Conservation (phyloP, 139 green algal species). For the Chlamydomonas eustigma region DNA sequence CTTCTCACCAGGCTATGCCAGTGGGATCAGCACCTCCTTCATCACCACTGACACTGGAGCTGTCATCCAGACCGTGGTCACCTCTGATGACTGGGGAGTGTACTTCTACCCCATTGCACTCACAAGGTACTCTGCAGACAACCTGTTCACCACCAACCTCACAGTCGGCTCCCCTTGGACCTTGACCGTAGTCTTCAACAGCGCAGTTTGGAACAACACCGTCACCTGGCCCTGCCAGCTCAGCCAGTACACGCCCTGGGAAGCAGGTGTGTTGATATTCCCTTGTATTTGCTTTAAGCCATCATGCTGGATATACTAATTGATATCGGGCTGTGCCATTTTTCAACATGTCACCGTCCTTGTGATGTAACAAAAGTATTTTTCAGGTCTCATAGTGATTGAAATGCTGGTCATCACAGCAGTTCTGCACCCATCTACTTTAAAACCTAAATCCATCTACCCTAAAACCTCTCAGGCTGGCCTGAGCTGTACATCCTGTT, state of each 20-base stretch:
- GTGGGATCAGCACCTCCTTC: not conserved
- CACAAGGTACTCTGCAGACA: not conserved
- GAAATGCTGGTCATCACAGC: too few relatives aligned
- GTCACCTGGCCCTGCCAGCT: slow-evolving; percentile 5
- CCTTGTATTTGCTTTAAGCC: too few relatives aligned
- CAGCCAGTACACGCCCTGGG: slow-evolving; percentile 9
- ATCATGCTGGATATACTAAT: too few relatives aligned
- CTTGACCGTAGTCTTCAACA: not conserved
- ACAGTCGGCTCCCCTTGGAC: slow-evolving; percentile 2
- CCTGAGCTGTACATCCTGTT: not conserved
- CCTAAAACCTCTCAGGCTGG: too few relatives aligned
- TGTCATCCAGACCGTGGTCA: not conserved
- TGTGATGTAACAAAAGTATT: too few relatives aligned
- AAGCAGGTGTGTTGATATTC: not conserved
- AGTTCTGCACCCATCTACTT: too few relatives aligned
- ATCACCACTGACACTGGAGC: not conserved
- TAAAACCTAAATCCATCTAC: too few relatives aligned
- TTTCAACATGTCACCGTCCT: too few relatives aligned
- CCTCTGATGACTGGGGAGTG: not conserved
- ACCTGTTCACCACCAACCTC: slow-evolving; percentile 10
- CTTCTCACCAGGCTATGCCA: too few relatives aligned
- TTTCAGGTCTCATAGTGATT: too few relatives aligned
- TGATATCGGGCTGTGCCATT: too few relatives aligned
- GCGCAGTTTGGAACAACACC: not conserved
- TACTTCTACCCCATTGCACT: not conserved